Conservation (phyloP, 2,329 filamentous ascomycete species). For the Aspergillus aculeatus region DNA sequence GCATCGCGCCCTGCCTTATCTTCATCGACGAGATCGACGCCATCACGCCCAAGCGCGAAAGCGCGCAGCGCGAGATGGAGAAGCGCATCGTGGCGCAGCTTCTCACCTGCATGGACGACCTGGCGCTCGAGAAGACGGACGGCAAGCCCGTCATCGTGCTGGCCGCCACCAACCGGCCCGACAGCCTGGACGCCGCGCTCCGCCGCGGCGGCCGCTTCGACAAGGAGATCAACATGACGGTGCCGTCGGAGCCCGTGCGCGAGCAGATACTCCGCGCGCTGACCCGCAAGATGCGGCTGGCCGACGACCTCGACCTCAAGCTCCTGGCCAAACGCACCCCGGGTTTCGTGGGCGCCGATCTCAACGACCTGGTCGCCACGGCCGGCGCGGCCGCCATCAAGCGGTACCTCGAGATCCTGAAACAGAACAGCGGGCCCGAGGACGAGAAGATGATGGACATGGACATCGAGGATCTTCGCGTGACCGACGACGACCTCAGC, state of each 20-base stretch:
- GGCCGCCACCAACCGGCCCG: constrained; percentile 84
- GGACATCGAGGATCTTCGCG: constrained; percentile 49
- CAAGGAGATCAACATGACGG: constrained; percentile 80
- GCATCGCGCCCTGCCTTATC: constrained; percentile 80
- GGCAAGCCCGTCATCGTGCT: constrained; percentile 83
- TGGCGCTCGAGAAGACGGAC: constrained; percentile 68
- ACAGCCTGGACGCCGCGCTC: constrained; percentile 78
- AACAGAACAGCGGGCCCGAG: constrained; percentile 40
- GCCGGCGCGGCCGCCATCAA: constrained; percentile 65
- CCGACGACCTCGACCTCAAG: constrained; percentile 69
- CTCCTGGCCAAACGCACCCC: constrained; percentile 79
- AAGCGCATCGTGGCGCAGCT: constrained; percentile 82
- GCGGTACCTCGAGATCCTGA: constrained; percentile 56
- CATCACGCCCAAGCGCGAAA: constrained; percentile 83
- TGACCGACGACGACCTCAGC: constrained; percentile 31
- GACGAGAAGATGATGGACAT: constrained; percentile 51
- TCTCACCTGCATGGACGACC: constrained; percentile 79
- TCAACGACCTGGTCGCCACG: constrained; percentile 69
- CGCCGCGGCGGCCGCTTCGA: constrained; percentile 75
- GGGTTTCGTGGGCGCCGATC: constrained; percentile 88
- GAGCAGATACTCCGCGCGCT: constrained; percentile 75
- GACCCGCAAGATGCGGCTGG: constrained; percentile 63
- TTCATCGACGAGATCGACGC: constrained; percentile 93
- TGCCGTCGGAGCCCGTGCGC: constrained; percentile 76
- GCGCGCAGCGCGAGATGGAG: constrained; percentile 83